Conservation (phyloP, 2,329 filamentous ascomycete genomes). For the Neonectria ditissima region DNA sequence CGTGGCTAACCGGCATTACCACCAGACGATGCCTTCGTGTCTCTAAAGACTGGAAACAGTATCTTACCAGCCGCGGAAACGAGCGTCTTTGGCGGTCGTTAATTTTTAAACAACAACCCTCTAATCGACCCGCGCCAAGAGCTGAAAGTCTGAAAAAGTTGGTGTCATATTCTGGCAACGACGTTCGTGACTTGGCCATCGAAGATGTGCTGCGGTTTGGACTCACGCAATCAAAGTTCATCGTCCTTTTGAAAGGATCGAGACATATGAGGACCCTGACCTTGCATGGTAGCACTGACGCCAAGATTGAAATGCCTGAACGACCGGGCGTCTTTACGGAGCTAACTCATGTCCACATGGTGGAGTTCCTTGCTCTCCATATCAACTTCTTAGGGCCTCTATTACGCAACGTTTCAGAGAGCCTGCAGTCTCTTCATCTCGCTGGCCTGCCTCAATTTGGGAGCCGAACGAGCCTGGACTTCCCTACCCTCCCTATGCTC, state of each 20-base stretch:
- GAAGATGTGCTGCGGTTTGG: constrained; percentile 42
- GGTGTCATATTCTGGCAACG: constrained; percentile 48
- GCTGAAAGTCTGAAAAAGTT: constrained; percentile 45
- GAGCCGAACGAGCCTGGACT: constrained; percentile 16
- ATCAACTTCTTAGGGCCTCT: constrained; percentile 35
- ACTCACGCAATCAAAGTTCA: constrained; percentile 47
- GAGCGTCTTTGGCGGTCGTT: constrained; percentile 49
- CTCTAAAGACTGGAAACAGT: constrained; percentile 48
- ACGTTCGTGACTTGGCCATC: constrained; percentile 47
- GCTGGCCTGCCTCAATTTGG: constrained; percentile 34
- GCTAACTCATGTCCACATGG: constrained; percentile 38
- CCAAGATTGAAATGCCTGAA: constrained; percentile 39
- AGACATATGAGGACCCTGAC: constrained; percentile 43
- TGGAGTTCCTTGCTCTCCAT: constrained; percentile 34
- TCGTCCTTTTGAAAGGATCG: constrained; percentile 43
- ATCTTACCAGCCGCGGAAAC: constrained; percentile 46
- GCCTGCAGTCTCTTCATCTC: constrained; percentile 43
- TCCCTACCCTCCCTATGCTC: constrained; percentile 45
- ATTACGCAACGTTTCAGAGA: constrained; percentile 37
- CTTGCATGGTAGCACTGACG: constrained; percentile 33
- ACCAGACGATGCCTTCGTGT: constrained; percentile 49
- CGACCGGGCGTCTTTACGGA: constrained; percentile 31
- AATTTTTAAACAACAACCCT: constrained; percentile 41
- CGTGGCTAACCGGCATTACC: background rate
- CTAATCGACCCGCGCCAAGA: constrained; percentile 39